Base-by-base conservation (phyloP, 495 filamentous ascomycete species). In the Podospora comata region DNA sequence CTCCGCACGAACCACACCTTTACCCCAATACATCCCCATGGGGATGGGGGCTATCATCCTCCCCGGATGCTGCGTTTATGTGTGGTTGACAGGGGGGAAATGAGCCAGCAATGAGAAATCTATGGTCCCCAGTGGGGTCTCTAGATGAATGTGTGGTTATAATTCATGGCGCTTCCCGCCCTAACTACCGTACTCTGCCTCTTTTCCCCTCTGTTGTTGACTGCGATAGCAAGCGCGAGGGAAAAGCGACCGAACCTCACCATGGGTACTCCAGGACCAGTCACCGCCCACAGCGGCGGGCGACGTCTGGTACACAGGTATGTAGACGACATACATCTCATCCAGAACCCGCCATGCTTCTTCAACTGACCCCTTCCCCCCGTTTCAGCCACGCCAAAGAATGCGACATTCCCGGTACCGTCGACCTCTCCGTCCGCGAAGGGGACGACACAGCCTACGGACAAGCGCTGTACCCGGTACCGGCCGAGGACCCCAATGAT, bases 401-500 rank as follows among this genome's bases (percentile, higher is more conserved):
- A 61, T 30, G 26, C 59, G 59, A 61, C 59, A 61, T 61, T 1
- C 59, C 59, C n/a, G 59, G 59, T 15, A 61, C 59, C 20, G 28
- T 66, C 27, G 28, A 34, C 64, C 59, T 62, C 28, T 19, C 28
- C 9, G 4, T 26, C 23, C 62, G 60, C 82, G 87, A 88, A 76
- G 87, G 87, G 62, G 87, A 90, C 68, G 86, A 88, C 68, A 85
- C 84, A 3, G 85, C 78, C 2, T 87, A 87, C 59, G 87, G 87
- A 64, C 86, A 88, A 68, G 87, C 87, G 3, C 74, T 89, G 26
- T 90, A 84, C 67, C 87, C 87, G 2, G 86, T 89, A 0, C 87
- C 87, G 6, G 82, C 85, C 0, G 85, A 87, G 63, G 86, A 88
- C 69, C 87, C 87, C 0, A 90, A 90, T 67, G 86, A 90, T 73